Evolutionary conservation across 225 moss, liverwort and hornwort genomes (phyloP).

Genomic region (Marchantia paleacea): DNA sequence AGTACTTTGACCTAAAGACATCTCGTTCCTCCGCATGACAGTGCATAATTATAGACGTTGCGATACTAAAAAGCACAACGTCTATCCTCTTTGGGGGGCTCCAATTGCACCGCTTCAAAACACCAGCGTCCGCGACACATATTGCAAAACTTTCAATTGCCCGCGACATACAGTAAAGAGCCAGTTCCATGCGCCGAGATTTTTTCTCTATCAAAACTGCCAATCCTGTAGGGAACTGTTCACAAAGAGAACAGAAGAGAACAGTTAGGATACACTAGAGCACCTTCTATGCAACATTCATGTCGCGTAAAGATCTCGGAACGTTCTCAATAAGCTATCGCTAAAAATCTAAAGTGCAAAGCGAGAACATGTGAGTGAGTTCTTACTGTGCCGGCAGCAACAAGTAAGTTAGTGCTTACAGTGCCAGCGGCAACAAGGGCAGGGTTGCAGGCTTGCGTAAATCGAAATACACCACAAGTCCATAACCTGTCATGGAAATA

Average conservation of each 20-base stretch:
- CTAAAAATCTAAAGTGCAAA: not conserved
- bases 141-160: constrained; percentile 96
- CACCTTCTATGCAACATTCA: not conserved
- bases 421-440: constrained; percentile 64
- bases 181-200: constrained; percentile 96
- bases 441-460: constrained; percentile 51
- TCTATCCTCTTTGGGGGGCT: constrained; percentile 71
- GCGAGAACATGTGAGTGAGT: constrained; percentile 1
- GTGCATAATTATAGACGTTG: constrained; percentile 95
- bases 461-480: constrained; percentile 73
- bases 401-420: constrained; percentile 47
- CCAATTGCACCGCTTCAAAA: constrained; percentile 56
- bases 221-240: constrained; percentile 82
- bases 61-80: constrained; percentile 82
- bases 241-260: not conserved
- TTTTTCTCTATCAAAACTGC: constrained; percentile 91
- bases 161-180: constrained; percentile 86
- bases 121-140: constrained; percentile 64
- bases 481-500: constrained; percentile 55
- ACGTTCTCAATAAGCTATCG: not conserved
- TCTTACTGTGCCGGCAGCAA: constrained; percentile 22
- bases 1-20: constrained; percentile 92
- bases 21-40: constrained; percentile 95
- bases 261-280: not conserved
- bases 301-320: no score